Conservation (phyloP, 768 basidiomycete species). For the Leccinellum luteum region DNA sequence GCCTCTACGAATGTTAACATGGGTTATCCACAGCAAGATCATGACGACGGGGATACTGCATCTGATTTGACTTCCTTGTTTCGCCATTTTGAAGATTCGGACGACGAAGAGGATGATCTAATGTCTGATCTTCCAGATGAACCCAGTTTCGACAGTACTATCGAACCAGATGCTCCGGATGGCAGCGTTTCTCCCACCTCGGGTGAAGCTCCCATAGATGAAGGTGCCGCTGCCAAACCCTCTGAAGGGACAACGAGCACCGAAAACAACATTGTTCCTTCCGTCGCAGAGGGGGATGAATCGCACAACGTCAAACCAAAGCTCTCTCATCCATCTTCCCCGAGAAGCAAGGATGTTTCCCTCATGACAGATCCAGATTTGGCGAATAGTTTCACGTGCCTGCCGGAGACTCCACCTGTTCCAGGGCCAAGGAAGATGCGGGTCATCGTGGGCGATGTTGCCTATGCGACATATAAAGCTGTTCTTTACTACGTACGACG, state of each 20-base stretch:
- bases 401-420: slow-evolving; percentile 5
- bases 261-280: background rate
- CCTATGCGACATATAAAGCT: slow-evolving; percentile 62
- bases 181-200: background rate
- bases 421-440: slow-evolving; percentile 50
- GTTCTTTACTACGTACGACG: slow-evolving; percentile 72
- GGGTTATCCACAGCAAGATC: slow-evolving; percentile 15
- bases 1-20: slow-evolving; percentile 38
- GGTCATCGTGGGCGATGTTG: slow-evolving; percentile 54
- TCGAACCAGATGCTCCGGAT: slow-evolving; percentile 23
- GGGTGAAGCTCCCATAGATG: slow-evolving; percentile 3
- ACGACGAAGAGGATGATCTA: slow-evolving; percentile 50
- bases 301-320: slow-evolving; percentile 33
- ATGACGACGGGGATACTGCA: slow-evolving; percentile 42
- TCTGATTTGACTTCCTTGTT: slow-evolving; percentile 46
- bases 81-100: slow-evolving; percentile 47
- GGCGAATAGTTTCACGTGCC: background rate
- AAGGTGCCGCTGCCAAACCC: slow-evolving; percentile 1
- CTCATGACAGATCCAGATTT: slow-evolving; percentile 16
- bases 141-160: slow-evolving; percentile 28
- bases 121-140: slow-evolving; percentile 34
- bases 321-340: slow-evolving; percentile 40
- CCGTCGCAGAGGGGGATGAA: slow-evolving; percentile 10
- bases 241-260: background rate
- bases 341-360: slow-evolving; percentile 27